Base-by-base conservation (phyloP, 73 alveolate genomes). In the Paramecium caudatum region DNA sequence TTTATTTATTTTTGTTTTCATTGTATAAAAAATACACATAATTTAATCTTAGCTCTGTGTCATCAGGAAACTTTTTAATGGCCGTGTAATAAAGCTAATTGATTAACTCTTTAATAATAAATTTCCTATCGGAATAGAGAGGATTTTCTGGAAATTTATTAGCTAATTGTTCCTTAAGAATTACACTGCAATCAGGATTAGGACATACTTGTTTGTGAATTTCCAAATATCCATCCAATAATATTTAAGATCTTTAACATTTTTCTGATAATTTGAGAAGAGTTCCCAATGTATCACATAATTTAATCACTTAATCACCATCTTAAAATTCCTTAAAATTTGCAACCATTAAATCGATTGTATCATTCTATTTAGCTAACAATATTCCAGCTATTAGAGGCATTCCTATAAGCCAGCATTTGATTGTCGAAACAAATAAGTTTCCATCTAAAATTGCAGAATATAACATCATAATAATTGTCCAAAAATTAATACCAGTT, bases 341-440 rank as follows among this genome's bases (percentile, higher is more conserved):
- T 1, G 84, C 74, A 2, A 19, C 48, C 45, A 86, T 34, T 12
- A 86, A 39, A 86, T 86, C 93, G 32, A 86, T 30, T 63, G 37
- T 13, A 13, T 61, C 32, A 23, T 47, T 46, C 6, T 48, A 15
- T 46, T 61, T 15, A 23, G 34, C 39, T 19, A 86, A 16, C 3
- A 86, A 33, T 45, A 86, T 86, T 3, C 46, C 63, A 4, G 47
- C 65, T 34, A 86, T 39, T 10, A 86, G 30, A 4, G 93, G 93
- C 10, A 63, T 63, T 8, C 93, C 93, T 62, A 86, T 21, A 12
- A 86, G 68, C 93, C 93, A 86, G 33, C 81, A 87, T 15, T 47
- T 19, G 25, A 86, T 86, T 3, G 93, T 86, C 7, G 49, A 45
- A 21, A 13, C 30, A 10, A 86, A 86, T 17, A 61, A 48, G 7